Base-by-base conservation (phyloP, 2,329 filamentous ascomycete genomes). In the Alternaria arborescens region DNA sequence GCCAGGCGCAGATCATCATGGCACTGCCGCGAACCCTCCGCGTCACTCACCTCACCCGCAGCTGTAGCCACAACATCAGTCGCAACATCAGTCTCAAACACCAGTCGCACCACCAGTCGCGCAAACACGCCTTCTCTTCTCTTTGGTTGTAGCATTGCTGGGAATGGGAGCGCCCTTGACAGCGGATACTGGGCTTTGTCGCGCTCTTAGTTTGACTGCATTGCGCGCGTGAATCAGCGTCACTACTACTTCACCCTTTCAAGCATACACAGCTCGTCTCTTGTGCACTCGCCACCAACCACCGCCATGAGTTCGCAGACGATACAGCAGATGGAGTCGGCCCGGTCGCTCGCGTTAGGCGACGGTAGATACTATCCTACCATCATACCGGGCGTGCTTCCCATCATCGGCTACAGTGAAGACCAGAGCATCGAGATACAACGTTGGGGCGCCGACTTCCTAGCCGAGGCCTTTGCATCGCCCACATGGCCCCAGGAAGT, bases 361-460 rank as follows among this genome's bases (percentile, higher is more conserved):
- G 94, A 98, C 80, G 86, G 94, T 65, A 89, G 88, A 75, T 93
- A 96, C 81, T 99, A 98, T 79, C 89, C 91, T 52, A 92, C 92
- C 78, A 94, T 99, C 76, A 90, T 99, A 65, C 91, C 92, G 74
- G 93, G 93, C 48, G 93, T 98, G 65, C 83, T 98, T n/a, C 93
- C 94, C 57, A 94, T 98, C 72, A 91, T 97, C 79, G 89, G 90
- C 62, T 87, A 91, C 52, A 85, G 86, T 67, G 86, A 92, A 65
- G 86, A 88, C 47, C 71, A 76, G 44, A 71, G 67, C 62, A 81
- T 97, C 58, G 92, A 97, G 79, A 83, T 98, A 72, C 91, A 93
- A 79, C 85, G 94, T 90, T 99, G 95, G 95, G 95, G 94, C 26
- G 90, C 94, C 65, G 94, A 97, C 63, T 99, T 99, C 76, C 84